These are phyloP conservation scores for Crithidia acanthocephali DNA, from an alignment of 208 protist genomes.

Conservation along the genomic window DNA sequence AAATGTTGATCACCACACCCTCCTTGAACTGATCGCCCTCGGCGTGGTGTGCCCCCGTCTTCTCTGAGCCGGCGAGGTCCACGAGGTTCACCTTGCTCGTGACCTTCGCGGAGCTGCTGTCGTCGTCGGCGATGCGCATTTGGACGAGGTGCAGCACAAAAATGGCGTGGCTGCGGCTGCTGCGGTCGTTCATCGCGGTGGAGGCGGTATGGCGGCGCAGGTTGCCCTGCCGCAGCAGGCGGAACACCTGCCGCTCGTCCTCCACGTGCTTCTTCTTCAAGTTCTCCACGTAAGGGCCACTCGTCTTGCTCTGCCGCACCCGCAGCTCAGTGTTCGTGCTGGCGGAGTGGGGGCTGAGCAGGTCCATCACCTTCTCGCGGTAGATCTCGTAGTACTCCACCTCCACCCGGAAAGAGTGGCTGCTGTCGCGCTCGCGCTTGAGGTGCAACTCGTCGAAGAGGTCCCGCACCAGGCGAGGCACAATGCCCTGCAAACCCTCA, in stretches of 20 bases:
- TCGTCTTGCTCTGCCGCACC: constrained; percentile 63
- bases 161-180: constrained; percentile 91
- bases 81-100: constrained; percentile 93
- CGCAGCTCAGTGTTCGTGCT: constrained; percentile 50
- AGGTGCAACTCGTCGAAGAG: constrained; percentile 63
- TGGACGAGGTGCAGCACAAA: constrained; percentile 78
- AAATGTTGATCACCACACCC: constrained; percentile 93
- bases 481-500: constrained; percentile 61
- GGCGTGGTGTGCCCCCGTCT: constrained; percentile 62
- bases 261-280: constrained; percentile 61
- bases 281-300: constrained; percentile 82
- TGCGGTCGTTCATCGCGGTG: constrained; percentile 93
- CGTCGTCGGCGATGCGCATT: constrained; percentile 45
- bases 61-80: constrained; percentile 95
- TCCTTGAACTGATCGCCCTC: constrained; percentile 77
- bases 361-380: constrained; percentile 91
- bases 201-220: constrained; percentile 76
- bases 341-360: constrained; percentile 40
- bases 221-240: constrained; percentile 71
- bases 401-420: constrained; percentile 82
- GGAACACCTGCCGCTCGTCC: constrained; percentile 61
- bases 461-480: constrained; percentile 70
- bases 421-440: constrained; percentile 60
- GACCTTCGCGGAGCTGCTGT: constrained; percentile 35
- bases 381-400: constrained; percentile 93